Percentiles rank a stretch among this genome's conserved stretches.
phyloP scores from a whole-genome alignment of 345 rosid species.

The Gossypium rotundifolium region DNA sequence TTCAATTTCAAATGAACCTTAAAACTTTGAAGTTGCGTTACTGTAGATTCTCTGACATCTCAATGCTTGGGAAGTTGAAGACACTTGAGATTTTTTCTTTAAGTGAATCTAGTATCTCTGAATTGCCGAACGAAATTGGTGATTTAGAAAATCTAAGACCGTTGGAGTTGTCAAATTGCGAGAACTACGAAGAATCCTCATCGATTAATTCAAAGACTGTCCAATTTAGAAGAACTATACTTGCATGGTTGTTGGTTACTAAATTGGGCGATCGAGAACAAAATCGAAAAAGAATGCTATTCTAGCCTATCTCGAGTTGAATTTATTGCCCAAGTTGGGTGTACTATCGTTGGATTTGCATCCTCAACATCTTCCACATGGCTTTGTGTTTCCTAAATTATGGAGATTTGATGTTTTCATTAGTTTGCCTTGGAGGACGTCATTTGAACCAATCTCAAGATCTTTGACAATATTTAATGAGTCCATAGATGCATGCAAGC shows the following conservation, averaged over 20 bases:
- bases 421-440: accelerated
- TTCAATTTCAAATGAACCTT: not conserved
- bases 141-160: not conserved
- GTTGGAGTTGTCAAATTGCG: not conserved
- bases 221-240: not conserved
- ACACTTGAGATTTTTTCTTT: not conserved
- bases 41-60: not conserved
- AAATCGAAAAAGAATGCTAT: not conserved
- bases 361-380: no score
- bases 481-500: not conserved
- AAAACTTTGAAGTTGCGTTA: not conserved
- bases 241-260: not conserved
- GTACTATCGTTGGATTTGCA: not conserved
- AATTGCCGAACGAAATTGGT: not conserved
- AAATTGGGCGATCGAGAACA: not conserved
- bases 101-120: not conserved
- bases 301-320: not conserved
- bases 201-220: not conserved
- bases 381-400: not conserved
- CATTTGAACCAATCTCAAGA: not conserved
- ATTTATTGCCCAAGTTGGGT: not conserved
- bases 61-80: not conserved
- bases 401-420: not conserved
- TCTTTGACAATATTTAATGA: not conserved
- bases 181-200: not conserved